Conservation (phyloP, 306 rosid species). For the Quercus engelmannii region DNA sequence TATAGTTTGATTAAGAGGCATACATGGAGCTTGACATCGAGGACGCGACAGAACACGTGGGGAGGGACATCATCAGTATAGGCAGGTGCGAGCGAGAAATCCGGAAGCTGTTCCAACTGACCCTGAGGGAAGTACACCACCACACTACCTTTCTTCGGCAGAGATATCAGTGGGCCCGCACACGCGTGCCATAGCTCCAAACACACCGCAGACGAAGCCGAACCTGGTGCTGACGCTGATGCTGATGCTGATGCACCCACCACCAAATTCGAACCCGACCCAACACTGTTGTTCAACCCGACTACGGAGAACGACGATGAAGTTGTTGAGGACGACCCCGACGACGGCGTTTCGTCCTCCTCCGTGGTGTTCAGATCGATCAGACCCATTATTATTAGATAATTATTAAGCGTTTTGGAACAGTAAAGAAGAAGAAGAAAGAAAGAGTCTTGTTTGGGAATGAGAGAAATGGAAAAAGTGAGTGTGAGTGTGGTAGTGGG, state of each 20-base stretch:
- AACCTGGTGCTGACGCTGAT: not conserved
- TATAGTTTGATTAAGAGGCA: constrained; percentile 3
- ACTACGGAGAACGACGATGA: constrained; percentile 37
- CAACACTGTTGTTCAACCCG: constrained; percentile 23
- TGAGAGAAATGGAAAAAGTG: not conserved
- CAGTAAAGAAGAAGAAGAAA: constrained; percentile 6
- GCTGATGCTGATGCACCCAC: too few species aligned
- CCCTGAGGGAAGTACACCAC: constrained; percentile 94
- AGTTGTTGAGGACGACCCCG: constrained; percentile 33
- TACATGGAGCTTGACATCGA: constrained; percentile 93
- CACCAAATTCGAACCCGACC: constrained; percentile 26
- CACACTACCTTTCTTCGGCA: constrained; percentile 81
- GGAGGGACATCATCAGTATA: constrained; percentile 54
- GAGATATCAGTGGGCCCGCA: constrained; percentile 89
- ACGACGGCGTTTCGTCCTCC: constrained; percentile 73
- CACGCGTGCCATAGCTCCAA: constrained; percentile 99
- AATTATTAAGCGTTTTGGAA: not conserved
- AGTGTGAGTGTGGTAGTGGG: not conserved
- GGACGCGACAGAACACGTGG: constrained; percentile 91
- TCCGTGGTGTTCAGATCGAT: constrained; percentile 98
- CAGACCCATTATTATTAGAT: constrained; percentile 59
- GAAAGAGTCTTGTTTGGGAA: constrained; percentile 1
- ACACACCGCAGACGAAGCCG: constrained; percentile 59
- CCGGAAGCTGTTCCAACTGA: constrained; percentile 73
- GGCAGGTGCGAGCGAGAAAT: constrained; percentile 50